phyloP scores from a whole-genome alignment of 108 stramenopile genomes.

The Parietichytrium sp. region DNA sequence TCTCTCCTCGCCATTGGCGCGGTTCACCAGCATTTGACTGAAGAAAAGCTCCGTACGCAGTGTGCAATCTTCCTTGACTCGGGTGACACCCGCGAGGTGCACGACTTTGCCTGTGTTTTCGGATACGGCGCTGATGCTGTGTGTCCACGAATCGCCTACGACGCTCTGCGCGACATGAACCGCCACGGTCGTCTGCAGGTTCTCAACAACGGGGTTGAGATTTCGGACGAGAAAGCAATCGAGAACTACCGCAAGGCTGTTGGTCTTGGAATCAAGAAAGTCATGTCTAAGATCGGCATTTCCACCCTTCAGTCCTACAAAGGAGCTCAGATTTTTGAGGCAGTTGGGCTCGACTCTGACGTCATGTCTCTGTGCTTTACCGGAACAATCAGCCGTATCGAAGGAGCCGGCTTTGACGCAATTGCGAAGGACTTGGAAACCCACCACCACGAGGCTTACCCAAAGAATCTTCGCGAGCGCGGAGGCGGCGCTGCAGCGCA shows the following conservation, averaged over 20 bases:
- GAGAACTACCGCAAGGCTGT: slow-evolving; percentile 88
- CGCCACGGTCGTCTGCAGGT: slow-evolving; percentile 80
- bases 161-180: slow-evolving; percentile 91
- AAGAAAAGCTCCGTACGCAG: slow-evolving; percentile 86
- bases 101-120: slow-evolving; percentile 83
- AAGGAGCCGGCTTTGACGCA: slow-evolving; percentile 90
- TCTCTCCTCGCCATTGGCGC: slow-evolving; percentile 90
- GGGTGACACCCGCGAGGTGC: slow-evolving; percentile 92
- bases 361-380: slow-evolving; percentile 92
- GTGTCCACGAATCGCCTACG: slow-evolving; percentile 94
- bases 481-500: background rate
- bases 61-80: slow-evolving; percentile 88
- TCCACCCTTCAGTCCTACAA: slow-evolving; percentile 92
- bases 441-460: slow-evolving; percentile 80
- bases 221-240: slow-evolving; percentile 80
- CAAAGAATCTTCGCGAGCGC: slow-evolving; percentile 45
- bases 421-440: slow-evolving; percentile 87
- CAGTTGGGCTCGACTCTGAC: slow-evolving; percentile 89
- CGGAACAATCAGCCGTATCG: slow-evolving; percentile 90
- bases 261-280: slow-evolving; percentile 89
- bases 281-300: slow-evolving; percentile 95
- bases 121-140: slow-evolving; percentile 94
- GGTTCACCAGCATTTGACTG: slow-evolving; percentile 91
- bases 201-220: slow-evolving; percentile 47
- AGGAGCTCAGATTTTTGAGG: slow-evolving; percentile 95